Percentiles rank a stretch among this genome's conserved stretches.
Conservation (phyloP, 345 rosid species). For the Durio zibethinus region DNA sequence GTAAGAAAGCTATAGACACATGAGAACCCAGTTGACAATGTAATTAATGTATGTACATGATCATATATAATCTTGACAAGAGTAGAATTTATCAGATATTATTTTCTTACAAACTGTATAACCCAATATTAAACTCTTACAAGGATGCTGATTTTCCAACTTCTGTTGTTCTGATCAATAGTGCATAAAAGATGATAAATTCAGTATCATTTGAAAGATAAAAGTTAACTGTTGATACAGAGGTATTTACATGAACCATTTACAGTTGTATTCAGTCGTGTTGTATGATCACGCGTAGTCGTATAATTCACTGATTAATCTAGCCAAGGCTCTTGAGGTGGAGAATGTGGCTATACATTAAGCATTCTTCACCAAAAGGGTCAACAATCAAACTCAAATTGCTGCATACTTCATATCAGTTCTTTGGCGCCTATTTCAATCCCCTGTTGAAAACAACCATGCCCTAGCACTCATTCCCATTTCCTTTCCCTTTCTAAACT, state of each 20-base stretch:
- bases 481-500: neutral
- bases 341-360: neutral
- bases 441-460: neutral
- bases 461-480: conserved; percentile 6
- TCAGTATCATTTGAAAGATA: no score
- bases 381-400: neutral
- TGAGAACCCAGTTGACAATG: no score
- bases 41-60: neutral
- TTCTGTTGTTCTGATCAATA: neutral
- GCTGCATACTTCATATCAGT: neutral
- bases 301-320: neutral
- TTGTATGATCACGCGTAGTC: no score
- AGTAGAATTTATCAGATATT: neutral
- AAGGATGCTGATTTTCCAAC: neutral
- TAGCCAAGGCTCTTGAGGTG: neutral
- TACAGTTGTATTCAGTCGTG: no score
- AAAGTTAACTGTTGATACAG: no score
- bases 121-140: neutral
- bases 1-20: neutral
- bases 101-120: neutral
- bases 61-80: neutral
- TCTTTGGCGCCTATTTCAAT: neutral
- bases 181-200: no score
- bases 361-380: neutral
- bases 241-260: no score